Conservation (phyloP, 208 protist species). For the Trypanosoma melophagium region DNA sequence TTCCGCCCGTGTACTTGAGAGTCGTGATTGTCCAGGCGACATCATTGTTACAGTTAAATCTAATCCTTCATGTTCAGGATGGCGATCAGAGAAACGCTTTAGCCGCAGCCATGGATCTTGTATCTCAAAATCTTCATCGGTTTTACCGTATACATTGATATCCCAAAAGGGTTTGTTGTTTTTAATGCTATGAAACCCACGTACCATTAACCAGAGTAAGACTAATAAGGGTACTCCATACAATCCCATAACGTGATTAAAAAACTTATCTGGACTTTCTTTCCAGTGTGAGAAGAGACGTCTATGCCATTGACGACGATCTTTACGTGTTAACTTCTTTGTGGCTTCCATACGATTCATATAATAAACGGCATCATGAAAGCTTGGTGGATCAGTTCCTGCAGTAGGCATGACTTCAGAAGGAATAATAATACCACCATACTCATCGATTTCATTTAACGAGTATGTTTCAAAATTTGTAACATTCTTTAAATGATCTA, state of each 20-base stretch:
- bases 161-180: conserved; percentile 91
- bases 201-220: conserved; percentile 62
- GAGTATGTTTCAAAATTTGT: conserved; percentile 89
- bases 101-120: conserved; percentile 66
- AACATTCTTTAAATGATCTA: conserved; percentile 81
- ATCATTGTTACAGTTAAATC: conserved; percentile 74
- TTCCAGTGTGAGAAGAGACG: conserved; percentile 80
- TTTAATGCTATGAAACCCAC: conserved; percentile 81
- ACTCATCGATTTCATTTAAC: conserved; percentile 86
- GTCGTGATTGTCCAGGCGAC: conserved; percentile 76
- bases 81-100: conserved; percentile 80
- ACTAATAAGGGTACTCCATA: conserved; percentile 67
- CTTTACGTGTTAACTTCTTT: conserved; percentile 84
- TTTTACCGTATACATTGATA: conserved; percentile 73
- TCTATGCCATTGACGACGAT: conserved; percentile 77
- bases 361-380: conserved; percentile 77
- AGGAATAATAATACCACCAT: conserved; percentile 82
- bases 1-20: conserved; percentile 74
- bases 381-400: conserved; percentile 62
- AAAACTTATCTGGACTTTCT: conserved; percentile 80
- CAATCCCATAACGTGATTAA: conserved; percentile 60
- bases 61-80: conserved; percentile 82
- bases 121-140: conserved; percentile 58
- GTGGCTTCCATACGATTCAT: conserved; percentile 62
- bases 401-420: conserved; percentile 75